phyloP scores from a whole-genome alignment of 768 basidiomycete species.

The Suillus decipiens region DNA sequence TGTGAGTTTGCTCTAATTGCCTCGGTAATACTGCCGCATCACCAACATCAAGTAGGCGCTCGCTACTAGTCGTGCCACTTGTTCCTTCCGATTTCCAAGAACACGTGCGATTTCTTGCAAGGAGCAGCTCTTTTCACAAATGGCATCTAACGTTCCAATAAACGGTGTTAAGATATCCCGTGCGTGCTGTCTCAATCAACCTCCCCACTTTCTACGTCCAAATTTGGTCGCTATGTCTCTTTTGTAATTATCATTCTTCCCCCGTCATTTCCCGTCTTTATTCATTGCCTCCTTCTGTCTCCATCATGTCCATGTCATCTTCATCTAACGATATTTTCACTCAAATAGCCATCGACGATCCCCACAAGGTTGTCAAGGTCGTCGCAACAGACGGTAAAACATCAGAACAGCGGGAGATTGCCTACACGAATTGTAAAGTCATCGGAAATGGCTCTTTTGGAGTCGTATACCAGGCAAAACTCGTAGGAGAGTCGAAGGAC shows the following conservation, averaged over 20 bases:
- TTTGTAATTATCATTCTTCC: slow-evolving; percentile 13
- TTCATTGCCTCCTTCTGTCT: slow-evolving; percentile 35
- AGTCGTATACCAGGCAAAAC: slow-evolving; percentile 95
- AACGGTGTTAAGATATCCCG: slow-evolving; percentile 87
- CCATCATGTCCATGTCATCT: slow-evolving; percentile 28
- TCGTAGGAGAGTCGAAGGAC: slow-evolving; percentile 64
- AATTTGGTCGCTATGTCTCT: slow-evolving; percentile 30
- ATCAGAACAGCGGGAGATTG: slow-evolving; percentile 82
- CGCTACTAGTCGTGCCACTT: slow-evolving; percentile 17
- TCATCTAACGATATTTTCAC: slow-evolving; percentile 26
- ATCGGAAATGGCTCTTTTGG: slow-evolving; percentile 99
- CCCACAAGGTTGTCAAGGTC: slow-evolving; percentile 94
- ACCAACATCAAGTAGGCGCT: slow-evolving; percentile 16
- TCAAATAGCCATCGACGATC: slow-evolving; percentile 83
- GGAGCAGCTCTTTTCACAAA: slow-evolving; percentile 33
- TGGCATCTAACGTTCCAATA: slow-evolving; percentile 80
- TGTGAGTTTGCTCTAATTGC: slow-evolving; percentile 5
- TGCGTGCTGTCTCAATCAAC: slow-evolving; percentile 43
- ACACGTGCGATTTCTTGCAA: slow-evolving; percentile 8
- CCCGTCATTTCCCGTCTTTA: slow-evolving; percentile 35
- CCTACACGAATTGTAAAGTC: slow-evolving; percentile 97
- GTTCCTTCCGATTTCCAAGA: slow-evolving; percentile 9
- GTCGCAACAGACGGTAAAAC: slow-evolving; percentile 93
- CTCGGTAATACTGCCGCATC: slow-evolving; percentile 9
- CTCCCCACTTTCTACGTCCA: slow-evolving; percentile 23